Percentiles rank a stretch among this genome's conserved stretches.
Evolutionary conservation across 176 grass and related monocot genomes (phyloP).

Genomic region (Zizania latifolia): DNA sequence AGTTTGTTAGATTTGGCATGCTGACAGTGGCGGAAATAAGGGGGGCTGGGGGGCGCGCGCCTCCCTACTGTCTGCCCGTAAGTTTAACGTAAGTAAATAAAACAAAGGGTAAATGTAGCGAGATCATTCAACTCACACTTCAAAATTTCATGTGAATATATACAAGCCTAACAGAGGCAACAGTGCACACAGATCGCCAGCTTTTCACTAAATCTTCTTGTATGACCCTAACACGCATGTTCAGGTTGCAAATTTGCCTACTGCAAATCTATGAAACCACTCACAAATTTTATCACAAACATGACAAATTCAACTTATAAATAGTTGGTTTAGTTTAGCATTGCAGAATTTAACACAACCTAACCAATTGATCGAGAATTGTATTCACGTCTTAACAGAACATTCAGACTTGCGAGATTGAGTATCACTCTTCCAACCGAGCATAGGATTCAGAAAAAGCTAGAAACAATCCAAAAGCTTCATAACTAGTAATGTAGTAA

Average conservation of each 20-base stretch:
- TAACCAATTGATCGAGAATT: not conserved
- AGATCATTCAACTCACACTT: no score
- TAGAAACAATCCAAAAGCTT: not conserved
- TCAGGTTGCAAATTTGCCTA: not conserved
- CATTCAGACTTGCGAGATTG: not conserved
- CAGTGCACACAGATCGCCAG: no score
- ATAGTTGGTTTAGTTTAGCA: not conserved
- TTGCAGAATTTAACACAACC: not conserved
- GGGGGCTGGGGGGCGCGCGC: no score
- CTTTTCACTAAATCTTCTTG: no score
- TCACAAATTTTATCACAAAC: not conserved
- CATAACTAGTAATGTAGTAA: not conserved
- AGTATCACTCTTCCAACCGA: not conserved
- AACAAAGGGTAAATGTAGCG: no score
- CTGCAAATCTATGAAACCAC: not conserved
- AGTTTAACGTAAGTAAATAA: no score
- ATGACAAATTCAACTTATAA: not conserved
- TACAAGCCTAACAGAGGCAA: no score
- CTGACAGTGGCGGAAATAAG: no score
- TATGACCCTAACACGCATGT: no score
- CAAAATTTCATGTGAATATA: no score
- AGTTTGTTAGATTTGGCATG: no score
- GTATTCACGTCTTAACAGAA: not conserved
- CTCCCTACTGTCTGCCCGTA: no score
- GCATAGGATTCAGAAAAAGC: not conserved